Percentiles rank a stretch among this genome's conserved stretches.
Conservation (phyloP, 345 rosid species). For the Garcia nutans region DNA sequence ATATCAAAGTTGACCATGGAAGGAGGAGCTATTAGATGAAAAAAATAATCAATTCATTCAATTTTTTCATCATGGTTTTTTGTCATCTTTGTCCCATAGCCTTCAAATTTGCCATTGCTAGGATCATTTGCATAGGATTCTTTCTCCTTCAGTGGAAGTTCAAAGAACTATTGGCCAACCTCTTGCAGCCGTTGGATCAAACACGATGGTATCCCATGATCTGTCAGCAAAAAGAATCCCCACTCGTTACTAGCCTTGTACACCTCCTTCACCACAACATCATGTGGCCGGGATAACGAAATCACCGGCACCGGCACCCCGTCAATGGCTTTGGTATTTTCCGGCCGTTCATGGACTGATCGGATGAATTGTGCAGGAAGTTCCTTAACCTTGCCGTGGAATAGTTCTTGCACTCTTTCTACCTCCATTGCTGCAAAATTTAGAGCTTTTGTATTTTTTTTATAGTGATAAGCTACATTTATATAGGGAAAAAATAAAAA, state of each 20-base stretch:
- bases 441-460: too few relatives aligned
- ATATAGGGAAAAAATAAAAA: too few relatives aligned
- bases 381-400: slow-evolving; percentile 16
- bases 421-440: slow-evolving; percentile 25
- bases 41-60: slow-evolving; percentile 53
- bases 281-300: slow-evolving; percentile 34
- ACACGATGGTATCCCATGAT: slow-evolving; percentile 35
- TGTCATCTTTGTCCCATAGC: slow-evolving; percentile 55
- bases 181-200: slow-evolving; percentile 38
- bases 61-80: slow-evolving; percentile 40
- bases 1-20: slow-evolving; percentile 30
- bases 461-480: too few relatives aligned
- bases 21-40: slow-evolving; percentile 41
- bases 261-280: slow-evolving; percentile 16
- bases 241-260: slow-evolving; percentile 39
- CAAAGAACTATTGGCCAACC: slow-evolving; percentile 49
- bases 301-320: slow-evolving; percentile 45
- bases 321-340: slow-evolving; percentile 40
- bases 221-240: slow-evolving; percentile 42
- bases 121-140: slow-evolving; percentile 47
- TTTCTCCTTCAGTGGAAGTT: slow-evolving; percentile 43
- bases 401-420: slow-evolving; percentile 43
- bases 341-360: slow-evolving; percentile 41
- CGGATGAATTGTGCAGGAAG: slow-evolving; percentile 47
- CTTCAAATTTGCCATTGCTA: slow-evolving; percentile 38